Base-by-base conservation (phyloP, 2,329 filamentous ascomycete genomes). In the Fusarium annulatum region DNA sequence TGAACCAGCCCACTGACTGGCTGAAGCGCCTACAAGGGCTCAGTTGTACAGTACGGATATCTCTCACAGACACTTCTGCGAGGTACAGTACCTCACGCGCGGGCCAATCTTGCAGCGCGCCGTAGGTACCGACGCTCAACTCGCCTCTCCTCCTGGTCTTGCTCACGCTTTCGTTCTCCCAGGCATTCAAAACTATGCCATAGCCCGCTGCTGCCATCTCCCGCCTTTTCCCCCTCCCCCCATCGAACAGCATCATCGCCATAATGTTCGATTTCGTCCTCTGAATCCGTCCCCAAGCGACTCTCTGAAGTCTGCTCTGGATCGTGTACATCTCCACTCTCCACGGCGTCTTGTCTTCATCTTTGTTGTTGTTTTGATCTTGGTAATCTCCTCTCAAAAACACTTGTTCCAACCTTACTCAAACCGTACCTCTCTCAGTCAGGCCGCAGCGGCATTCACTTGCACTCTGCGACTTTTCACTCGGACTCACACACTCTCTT, bases 281-380 rank as follows among this genome's bases (percentile, higher is more conserved):
- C 81, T 89, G 85, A 85, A 85, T 73, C 77, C 80, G 81, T 82
- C 80, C 76, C 83, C 84, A 85, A 69, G 85, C 87, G 86, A 86
- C 86, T 87, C 82, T 82, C 80, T 77, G 84, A 85, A 88, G 87
- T 88, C 86, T 87, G 87, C 87, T 88, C 79, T 78, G 81, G 82
- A 77, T 80, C 71, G 75, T 77, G 76, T 79, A 66, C 78, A 79
- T 81, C 78, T 80, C 82, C 80, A 80, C 81, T 84, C 81, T 73
- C 71, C 77, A 81, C 81, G 79, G 78, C 81, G 77, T 80, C 77
- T 69, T 69, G 76, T 79, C 77, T 72, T 69, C 69, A 77, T 73
- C 69, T 72, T 73, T 79, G 71, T 72, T 76, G 76, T 73, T 77
- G 59, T 67, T 69, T 64, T 71, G 36, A 69, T 68, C 69, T 72